These are phyloP conservation scores for Fusarium tanahbumbuense DNA, from an alignment of 2,329 filamentous ascomycete genomes.

Conservation along the genomic window DNA sequence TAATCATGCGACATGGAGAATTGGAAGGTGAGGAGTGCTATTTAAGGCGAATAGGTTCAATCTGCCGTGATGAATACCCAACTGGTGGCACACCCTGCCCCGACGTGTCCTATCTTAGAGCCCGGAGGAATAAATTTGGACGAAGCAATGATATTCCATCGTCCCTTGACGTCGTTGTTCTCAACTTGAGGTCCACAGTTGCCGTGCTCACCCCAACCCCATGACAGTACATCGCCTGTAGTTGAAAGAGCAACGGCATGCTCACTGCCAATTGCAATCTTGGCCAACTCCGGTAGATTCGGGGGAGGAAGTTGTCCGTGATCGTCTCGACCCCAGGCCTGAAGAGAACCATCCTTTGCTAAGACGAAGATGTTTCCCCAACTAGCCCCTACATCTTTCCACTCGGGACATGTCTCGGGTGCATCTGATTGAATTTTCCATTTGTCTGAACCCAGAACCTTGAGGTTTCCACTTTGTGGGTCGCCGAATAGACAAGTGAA, in stretches of 20 bases:
- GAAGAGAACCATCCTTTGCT: constrained; percentile 67
- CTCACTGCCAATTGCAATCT: constrained; percentile 88
- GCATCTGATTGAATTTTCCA: constrained; percentile 71
- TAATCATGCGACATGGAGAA: constrained; percentile 29
- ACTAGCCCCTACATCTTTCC: constrained; percentile 78
- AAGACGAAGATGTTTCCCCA: constrained; percentile 87
- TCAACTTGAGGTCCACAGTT: constrained; percentile 83
- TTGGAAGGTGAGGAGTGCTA: not conserved
- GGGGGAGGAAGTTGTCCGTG: constrained; percentile 81
- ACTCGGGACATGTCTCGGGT: constrained; percentile 65
- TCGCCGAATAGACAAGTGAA: constrained; percentile 80
- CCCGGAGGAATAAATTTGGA: constrained; percentile 64
- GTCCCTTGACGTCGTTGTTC: constrained; percentile 74
- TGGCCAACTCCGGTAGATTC: constrained; percentile 66
- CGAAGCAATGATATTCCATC: constrained; percentile 74
- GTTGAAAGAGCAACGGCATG: constrained; percentile 81
- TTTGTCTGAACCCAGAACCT: constrained; percentile 80
- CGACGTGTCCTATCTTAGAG: constrained; percentile 69
- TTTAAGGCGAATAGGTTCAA: constrained; percentile 31
- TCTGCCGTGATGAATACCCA: constrained; percentile 67
- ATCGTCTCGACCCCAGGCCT: constrained; percentile 86
- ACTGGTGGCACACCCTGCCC: constrained; percentile 91
- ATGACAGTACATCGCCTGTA: constrained; percentile 77
- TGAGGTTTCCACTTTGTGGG: constrained; percentile 66
- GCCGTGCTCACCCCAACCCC: constrained; percentile 98